Percentiles rank a stretch among this genome's conserved stretches.
Evolutionary conservation across 176 grass and related monocot species (phyloP).

Genomic region (Bonia amplexicaulis): DNA sequence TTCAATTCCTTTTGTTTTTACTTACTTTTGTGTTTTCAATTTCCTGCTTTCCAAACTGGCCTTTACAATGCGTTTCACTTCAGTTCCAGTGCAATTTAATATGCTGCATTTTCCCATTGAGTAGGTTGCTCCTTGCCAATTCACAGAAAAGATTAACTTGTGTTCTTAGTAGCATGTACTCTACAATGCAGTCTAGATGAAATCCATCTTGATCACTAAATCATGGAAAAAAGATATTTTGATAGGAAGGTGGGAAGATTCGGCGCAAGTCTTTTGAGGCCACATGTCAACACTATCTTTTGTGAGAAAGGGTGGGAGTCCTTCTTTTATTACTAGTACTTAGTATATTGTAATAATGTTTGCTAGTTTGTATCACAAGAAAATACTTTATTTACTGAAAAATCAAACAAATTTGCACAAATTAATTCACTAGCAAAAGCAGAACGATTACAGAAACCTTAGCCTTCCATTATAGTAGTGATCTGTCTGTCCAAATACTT

Average conservation of each 20-base stretch:
- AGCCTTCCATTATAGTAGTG: not conserved
- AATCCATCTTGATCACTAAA: too few relatives aligned
- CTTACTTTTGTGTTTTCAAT: too few relatives aligned
- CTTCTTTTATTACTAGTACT: not conserved
- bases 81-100: too few relatives aligned
- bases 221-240: too few relatives aligned
- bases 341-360: not conserved
- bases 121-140: not conserved
- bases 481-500: not conserved
- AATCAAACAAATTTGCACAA: not conserved
- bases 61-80: too few relatives aligned
- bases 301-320: too few relatives aligned
- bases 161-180: not conserved
- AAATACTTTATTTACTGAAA: not conserved
- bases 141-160: not conserved
- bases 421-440: not conserved
- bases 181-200: too few relatives aligned
- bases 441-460: constrained; percentile 15
- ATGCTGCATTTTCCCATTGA: not conserved
- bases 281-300: too few relatives aligned
- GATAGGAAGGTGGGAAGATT: too few relatives aligned
- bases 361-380: not conserved
- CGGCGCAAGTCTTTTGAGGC: too few relatives aligned
- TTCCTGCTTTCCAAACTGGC: too few relatives aligned
- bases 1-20: too few relatives aligned